phyloP scores from a whole-genome alignment of 1,284 basidiomycete genomes.

The Gymnopus androsaceus region DNA sequence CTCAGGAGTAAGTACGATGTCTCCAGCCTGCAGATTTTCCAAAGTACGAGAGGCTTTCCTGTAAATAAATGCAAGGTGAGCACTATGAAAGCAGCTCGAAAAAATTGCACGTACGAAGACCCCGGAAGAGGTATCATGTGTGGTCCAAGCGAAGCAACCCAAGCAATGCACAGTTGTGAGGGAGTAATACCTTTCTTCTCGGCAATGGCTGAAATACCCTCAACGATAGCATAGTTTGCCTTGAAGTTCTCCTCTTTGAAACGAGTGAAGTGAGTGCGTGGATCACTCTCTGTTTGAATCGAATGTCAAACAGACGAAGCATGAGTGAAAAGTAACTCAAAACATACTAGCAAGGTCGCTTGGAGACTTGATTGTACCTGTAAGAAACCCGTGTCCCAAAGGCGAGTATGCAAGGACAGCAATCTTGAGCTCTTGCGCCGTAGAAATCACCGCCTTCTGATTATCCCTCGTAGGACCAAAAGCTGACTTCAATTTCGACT shows the following conservation, averaged over 20 bases:
- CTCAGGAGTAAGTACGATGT: conserved; percentile 42
- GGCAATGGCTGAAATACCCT: conserved; percentile 47
- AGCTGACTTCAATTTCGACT: too few relatives aligned
- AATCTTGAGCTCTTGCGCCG: background rate
- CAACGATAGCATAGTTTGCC: conserved; percentile 58
- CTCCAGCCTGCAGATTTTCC: conserved; percentile 46
- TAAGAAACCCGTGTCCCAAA: conserved; percentile 60
- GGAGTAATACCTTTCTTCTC: conserved; percentile 50
- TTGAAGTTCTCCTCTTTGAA: conserved; percentile 42
- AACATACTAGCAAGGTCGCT: conserved; percentile 45
- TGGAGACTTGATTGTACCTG: conserved; percentile 46
- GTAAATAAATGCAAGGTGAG: too few relatives aligned
- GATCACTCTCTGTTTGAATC: conserved; percentile 25
- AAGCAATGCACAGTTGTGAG: conserved; percentile 64
- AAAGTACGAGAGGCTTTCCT: conserved; percentile 37
- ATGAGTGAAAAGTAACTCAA: background rate
- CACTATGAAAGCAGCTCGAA: background rate
- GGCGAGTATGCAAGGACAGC: conserved; percentile 31
- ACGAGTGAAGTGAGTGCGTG: conserved; percentile 25
- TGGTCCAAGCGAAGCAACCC: conserved; percentile 51
- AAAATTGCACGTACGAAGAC: too few relatives aligned
- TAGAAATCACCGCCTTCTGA: too few relatives aligned
- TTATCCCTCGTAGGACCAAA: too few relatives aligned
- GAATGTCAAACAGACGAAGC: background rate
- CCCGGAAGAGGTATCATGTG: too few relatives aligned